Conservation (phyloP, 1,139 yeast species). For the Yamadazyma aaseri region DNA sequence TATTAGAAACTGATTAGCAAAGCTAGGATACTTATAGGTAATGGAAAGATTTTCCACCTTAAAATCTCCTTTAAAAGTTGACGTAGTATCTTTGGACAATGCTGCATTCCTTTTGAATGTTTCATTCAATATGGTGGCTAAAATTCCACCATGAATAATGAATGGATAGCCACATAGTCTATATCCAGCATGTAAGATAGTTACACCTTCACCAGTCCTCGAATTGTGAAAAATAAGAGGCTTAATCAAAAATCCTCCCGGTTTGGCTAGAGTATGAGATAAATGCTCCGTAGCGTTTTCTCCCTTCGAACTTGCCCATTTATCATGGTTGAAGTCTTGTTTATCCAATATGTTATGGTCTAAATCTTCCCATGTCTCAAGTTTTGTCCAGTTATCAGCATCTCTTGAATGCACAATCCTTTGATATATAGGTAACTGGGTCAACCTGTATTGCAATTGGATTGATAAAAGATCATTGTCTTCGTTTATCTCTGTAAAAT, state of each 20-base stretch:
- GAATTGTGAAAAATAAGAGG: conserved; percentile 69
- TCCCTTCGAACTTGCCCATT: conserved; percentile 8
- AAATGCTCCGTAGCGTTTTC: conserved; percentile 11
- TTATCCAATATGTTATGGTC: conserved; percentile 43
- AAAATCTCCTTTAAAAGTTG: conserved; percentile 39
- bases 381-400: conserved; percentile 42
- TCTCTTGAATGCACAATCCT: conserved; percentile 37
- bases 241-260: conserved; percentile 77
- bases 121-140: conserved; percentile 82
- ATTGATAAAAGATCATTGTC: conserved; percentile 21
- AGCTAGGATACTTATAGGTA: conserved; percentile 68
- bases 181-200: conserved; percentile 76
- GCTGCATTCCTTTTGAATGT: conserved; percentile 61
- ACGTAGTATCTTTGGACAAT: conserved; percentile 28
- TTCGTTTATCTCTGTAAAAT: conserved; percentile 27
- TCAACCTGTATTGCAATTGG: conserved; percentile 47
- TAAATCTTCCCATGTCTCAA: conserved; percentile 62
- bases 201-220: conserved; percentile 57
- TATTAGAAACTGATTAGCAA: conserved; percentile 76
- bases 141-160: conserved; percentile 84
- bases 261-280: conserved; percentile 42
- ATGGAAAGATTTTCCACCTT: conserved; percentile 52
- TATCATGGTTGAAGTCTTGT: conserved; percentile 22
- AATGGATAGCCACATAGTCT: conserved; percentile 84
- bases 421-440: conserved; percentile 52